Base-by-base conservation (phyloP, 495 filamentous ascomycete species). In the Xylaria nigripes region DNA sequence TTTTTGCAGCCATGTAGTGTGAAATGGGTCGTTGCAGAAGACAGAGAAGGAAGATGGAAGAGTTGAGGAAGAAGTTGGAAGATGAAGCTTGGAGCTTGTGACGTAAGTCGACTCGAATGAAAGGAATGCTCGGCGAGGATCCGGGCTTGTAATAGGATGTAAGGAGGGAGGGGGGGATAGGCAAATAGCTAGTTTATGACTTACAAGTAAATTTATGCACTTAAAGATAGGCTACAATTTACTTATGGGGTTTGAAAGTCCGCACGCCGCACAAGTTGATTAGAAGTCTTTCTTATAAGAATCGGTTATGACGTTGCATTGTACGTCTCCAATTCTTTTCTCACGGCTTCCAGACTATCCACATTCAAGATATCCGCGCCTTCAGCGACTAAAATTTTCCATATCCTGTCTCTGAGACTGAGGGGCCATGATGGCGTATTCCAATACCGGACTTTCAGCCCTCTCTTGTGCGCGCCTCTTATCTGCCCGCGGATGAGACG, bases 381-480 rank as follows among this genome's bases (percentile, higher is more conserved):
- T 58, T 89, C 86, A 41, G 75, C 68, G 24, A 83, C 73, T n/a
- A 95, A 64, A 3, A 85, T 74, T 45, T 80, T 70, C 89, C 89
- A 94, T 16, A 94, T 69, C 51, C 81, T 75, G 68, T 93, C 86
- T 40, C 89, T 72, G 59, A 85, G 58, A 45, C 80, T 77, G n/a
- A 85, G 68, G 10, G 89, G 88, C 88, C 89, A 94, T 51, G 68
- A 68, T 0, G 89, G 88, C 21, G 85, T 61, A n/a, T 82, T 80
- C 89, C 89, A 94, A 65, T 91, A 94, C 40, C 89, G 68, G 6
- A 81, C 84, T 57, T 82, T 83, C 34, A 94, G 69, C 0, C 89
- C 87, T 60, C 80, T 79, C 16, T 65, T 66, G 58, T 89, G 83
- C 10, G 89, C 89, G 38, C 77, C 77, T n/a, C 72, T 72, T 15